These are phyloP conservation scores for Kalaharituber pfeilii DNA, from an alignment of 2,329 filamentous ascomycete genomes.

Conservation along the genomic window DNA sequence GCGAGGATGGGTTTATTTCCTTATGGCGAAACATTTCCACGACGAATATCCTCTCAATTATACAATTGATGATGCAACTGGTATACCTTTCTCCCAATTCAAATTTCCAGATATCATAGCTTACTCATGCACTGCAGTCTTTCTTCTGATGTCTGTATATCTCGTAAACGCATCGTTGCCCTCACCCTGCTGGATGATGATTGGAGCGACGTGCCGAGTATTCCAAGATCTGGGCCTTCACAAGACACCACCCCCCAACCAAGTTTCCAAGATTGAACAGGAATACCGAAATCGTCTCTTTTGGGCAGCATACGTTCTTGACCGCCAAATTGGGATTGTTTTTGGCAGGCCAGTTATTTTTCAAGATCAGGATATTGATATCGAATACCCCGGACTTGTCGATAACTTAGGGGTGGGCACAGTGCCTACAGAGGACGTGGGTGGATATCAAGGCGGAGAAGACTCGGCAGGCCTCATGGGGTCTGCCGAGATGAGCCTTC, in stretches of 20 bases:
- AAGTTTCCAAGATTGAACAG: constrained; percentile 14
- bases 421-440: not conserved
- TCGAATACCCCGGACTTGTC: constrained; percentile 17
- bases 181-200: constrained; percentile 22
- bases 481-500: constrained; percentile 7
- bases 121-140: constrained; percentile 9
- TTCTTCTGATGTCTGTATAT: constrained; percentile 21
- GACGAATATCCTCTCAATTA: constrained; percentile 21
- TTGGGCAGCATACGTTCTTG: constrained; percentile 22
- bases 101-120: not conserved
- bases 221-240: constrained; percentile 22
- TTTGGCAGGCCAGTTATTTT: constrained; percentile 20
- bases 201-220: constrained; percentile 20
- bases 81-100: constrained; percentile 6
- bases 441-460: not conserved
- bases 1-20: constrained; percentile 21
- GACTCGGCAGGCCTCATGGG: not conserved
- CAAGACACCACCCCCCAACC: constrained; percentile 13
- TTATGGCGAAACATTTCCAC: constrained; percentile 21
- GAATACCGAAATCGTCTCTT: constrained; percentile 21
- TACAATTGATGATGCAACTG: constrained; percentile 20
- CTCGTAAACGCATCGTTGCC: constrained; percentile 22
- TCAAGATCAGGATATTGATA: constrained; percentile 21
- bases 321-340: constrained; percentile 21
- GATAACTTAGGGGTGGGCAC: not conserved